phyloP scores from a whole-genome alignment of 1,284 basidiomycete genomes.

The Papiliotrema flavescens region DNA sequence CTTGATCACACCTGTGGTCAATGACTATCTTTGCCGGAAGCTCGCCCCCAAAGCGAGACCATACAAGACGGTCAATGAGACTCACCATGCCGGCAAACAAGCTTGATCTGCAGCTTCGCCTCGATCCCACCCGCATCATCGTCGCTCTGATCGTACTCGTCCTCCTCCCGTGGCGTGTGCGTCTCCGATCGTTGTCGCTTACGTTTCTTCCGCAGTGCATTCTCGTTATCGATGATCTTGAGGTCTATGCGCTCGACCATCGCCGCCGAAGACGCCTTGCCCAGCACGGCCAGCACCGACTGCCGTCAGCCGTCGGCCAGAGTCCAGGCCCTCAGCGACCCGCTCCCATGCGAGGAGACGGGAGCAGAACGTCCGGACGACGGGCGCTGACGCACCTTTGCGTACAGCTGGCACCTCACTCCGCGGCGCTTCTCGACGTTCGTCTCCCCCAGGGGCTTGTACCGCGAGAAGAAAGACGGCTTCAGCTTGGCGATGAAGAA shows the following conservation, averaged over 20 bases:
- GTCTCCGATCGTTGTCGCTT: constrained; percentile 13
- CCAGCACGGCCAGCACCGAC: constrained; percentile 45
- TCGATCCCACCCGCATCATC: constrained; percentile 20
- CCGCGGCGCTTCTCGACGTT: constrained; percentile 26
- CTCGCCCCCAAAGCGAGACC: too few relatives aligned
- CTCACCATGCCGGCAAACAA: constrained; percentile 47
- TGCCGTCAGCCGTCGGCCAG: constrained; percentile 18
- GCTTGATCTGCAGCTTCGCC: constrained; percentile 34
- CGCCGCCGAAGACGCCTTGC: constrained; percentile 33
- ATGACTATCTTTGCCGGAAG: too few relatives aligned
- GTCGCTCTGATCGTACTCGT: constrained; percentile 20
- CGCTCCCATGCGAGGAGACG: too few relatives aligned
- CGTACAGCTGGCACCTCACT: constrained; percentile 42
- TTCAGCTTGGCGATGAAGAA: constrained; percentile 44
- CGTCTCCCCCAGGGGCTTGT: constrained; percentile 20
- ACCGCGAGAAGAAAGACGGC: constrained; percentile 40
- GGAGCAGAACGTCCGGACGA: too few relatives aligned
- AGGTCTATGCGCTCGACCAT: constrained; percentile 43
- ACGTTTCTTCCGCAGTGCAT: constrained; percentile 7
- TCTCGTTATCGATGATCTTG: constrained; percentile 37
- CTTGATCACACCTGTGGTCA: constrained; percentile 39
- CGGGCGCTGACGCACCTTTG: constrained; percentile 35
- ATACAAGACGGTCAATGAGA: not conserved
- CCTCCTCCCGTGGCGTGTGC: constrained; percentile 8
- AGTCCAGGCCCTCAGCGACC: too few relatives aligned